phyloP scores from a whole-genome alignment of 2,329 filamentous ascomycete species.

The Neofusicoccum kwambonambiense region DNA sequence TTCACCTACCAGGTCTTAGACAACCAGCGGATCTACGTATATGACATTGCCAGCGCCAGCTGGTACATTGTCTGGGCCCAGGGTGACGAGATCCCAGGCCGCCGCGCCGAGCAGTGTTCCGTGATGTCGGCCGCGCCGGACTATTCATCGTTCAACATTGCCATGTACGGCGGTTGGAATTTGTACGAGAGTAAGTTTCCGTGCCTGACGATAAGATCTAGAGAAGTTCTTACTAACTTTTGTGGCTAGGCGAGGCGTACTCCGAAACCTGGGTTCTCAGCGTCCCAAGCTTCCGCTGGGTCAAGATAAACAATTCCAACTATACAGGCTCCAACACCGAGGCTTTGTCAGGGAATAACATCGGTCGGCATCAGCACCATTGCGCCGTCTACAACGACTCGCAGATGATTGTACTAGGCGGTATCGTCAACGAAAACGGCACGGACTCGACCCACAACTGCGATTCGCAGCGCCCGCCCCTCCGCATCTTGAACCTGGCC shows the following conservation, averaged over 20 bases:
- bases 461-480: conserved; percentile 3
- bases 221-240: not conserved
- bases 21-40: not conserved
- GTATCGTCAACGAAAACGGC: conserved; percentile 9
- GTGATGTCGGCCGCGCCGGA: conserved; percentile 14
- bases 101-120: conserved; percentile 1
- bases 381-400: conserved; percentile 8
- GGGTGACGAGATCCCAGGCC: conserved; percentile 5
- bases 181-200: not conserved
- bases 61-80: conserved; percentile 14
- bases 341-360: not conserved
- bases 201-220: not conserved
- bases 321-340: conserved; percentile 7
- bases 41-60: conserved; percentile 10
- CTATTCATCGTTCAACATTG: conserved; percentile 13
- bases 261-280: conserved; percentile 12
- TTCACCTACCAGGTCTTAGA: not conserved
- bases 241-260: not conserved
- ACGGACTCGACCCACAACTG: not conserved
- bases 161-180: conserved; percentile 18
- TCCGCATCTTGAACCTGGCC: not conserved
- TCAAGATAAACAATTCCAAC: conserved; percentile 10
- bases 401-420: conserved; percentile 18
- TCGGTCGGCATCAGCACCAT: conserved; percentile 7
- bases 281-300: conserved; percentile 16